phyloP scores from a whole-genome alignment of 2,329 filamentous ascomycete species.

The Arachnomyces sp. region DNA sequence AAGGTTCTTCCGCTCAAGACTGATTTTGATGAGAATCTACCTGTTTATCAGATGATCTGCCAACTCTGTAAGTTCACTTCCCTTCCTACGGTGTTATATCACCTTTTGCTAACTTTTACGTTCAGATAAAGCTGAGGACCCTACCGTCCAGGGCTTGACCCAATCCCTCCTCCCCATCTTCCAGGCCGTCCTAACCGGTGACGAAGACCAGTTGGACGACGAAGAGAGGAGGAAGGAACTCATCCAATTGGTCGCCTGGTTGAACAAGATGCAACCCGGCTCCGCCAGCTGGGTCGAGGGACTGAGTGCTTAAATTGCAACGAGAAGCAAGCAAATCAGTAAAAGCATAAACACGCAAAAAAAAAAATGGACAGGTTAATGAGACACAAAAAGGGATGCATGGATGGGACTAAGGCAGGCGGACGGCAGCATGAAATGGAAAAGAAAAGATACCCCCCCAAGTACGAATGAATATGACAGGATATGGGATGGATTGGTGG shows the following conservation, averaged over 20 bases:
- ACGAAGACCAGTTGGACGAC: constrained; percentile 40
- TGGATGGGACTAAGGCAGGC: no score
- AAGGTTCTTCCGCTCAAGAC: constrained; percentile 77
- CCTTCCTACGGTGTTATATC: not conserved
- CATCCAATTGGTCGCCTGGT: constrained; percentile 40
- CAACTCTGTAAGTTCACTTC: constrained; percentile 61
- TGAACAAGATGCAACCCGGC: constrained; percentile 38
- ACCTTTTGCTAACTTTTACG: not conserved
- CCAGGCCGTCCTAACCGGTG: constrained; percentile 37
- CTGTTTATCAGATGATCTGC: constrained; percentile 83
- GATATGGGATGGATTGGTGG: no score
- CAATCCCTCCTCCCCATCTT: constrained; percentile 40
- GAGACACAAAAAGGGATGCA: no score
- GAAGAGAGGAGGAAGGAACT: constrained; percentile 37
- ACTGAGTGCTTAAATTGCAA: constrained; percentile 22
- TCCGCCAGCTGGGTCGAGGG: constrained; percentile 29
- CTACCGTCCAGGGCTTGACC: constrained; percentile 38
- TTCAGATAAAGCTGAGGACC: constrained; percentile 38
- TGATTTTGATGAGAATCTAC: constrained; percentile 93
- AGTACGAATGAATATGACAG: no score
- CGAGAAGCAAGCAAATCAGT: no score
- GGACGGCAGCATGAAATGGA: no score
- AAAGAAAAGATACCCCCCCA: no score
- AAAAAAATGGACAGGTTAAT: no score
- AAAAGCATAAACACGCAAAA: no score